Conservation (phyloP, 1,284 basidiomycete species). For the Marasmius sp. region DNA sequence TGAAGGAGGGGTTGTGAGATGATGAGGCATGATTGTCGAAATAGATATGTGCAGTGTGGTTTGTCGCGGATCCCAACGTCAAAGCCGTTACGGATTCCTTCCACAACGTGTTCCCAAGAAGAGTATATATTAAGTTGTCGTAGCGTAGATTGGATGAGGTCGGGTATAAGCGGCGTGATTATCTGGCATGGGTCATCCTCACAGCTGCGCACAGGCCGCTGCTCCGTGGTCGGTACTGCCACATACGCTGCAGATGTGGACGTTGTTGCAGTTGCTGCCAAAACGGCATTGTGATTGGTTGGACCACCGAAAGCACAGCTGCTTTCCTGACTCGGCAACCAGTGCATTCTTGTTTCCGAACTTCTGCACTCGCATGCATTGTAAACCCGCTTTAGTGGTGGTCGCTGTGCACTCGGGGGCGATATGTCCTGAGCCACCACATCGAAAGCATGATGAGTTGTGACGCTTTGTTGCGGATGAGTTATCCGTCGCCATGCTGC, state of each 20-base stretch:
- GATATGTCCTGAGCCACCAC: not conserved
- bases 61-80: conserved; percentile 23
- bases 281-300: not conserved
- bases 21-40: conserved; percentile 31
- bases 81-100: conserved; percentile 28
- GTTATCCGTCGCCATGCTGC: not conserved
- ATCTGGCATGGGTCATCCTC: not conserved
- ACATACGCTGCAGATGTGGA: not conserved
- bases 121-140: not conserved
- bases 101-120: conserved; percentile 19
- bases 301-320: not conserved
- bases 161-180: not conserved
- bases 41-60: conserved; percentile 15
- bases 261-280: not conserved
- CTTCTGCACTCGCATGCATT: not conserved
- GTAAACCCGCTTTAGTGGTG: not conserved
- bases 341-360: not conserved
- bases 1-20: conserved; percentile 19
- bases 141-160: not conserved
- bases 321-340: not conserved
- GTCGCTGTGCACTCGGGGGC: not conserved
- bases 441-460: not conserved
- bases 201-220: not conserved
- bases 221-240: not conserved
- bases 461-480: not conserved